Evolutionary conservation across 306 rosid species (phyloP).

Genomic region (Rosa multiflora): DNA sequence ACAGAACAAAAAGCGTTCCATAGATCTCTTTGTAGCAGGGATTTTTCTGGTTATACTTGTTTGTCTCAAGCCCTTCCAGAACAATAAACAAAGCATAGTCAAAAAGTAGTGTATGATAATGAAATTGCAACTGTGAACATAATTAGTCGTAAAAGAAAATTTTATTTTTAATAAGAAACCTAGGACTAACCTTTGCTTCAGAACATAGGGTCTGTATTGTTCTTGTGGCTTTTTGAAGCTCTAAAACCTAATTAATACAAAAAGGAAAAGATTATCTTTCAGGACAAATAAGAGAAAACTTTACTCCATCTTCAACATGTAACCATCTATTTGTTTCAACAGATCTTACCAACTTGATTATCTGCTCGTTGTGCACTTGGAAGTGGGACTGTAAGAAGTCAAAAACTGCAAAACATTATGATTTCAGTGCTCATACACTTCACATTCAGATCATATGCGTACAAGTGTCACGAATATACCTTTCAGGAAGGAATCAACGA

Average conservation of each 20-base stretch:
- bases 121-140: conserved; percentile 2
- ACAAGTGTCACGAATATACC: conserved; percentile 23
- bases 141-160: neutral
- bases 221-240: conserved; percentile 48
- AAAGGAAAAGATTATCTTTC: neutral
- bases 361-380: conserved; percentile 25
- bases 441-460: neutral
- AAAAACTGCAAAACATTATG: conserved; percentile 29
- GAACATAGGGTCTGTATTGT: conserved; percentile 44
- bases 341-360: conserved; percentile 36
- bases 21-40: conserved; percentile 45
- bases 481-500: conserved; percentile 40
- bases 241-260: conserved; percentile 28
- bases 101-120: neutral
- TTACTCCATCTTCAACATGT: conserved; percentile 1
- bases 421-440: neutral
- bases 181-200: conserved; percentile 40
- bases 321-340: conserved; percentile 1
- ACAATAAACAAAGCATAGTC: neutral
- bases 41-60: conserved; percentile 39
- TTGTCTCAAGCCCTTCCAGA: conserved; percentile 39
- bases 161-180: neutral
- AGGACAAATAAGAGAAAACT: neutral
- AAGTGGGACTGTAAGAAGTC: conserved; percentile 43
- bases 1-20: conserved; percentile 41